Evolutionary conservation across 352 stramenopile genomes (phyloP).

Genomic region (Thraustotheca clavata): DNA sequence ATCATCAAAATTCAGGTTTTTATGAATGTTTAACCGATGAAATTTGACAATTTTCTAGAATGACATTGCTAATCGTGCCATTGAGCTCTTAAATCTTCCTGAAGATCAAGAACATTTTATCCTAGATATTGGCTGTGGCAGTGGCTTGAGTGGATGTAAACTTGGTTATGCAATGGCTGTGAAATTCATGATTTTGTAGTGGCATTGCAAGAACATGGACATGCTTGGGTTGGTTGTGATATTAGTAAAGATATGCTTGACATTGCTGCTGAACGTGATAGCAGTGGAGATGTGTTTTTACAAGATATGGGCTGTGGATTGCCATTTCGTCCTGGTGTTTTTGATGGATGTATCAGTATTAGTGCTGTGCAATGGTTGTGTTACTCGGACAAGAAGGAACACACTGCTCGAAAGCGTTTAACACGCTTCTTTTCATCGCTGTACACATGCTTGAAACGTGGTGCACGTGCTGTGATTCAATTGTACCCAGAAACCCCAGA

Average conservation of each 20-base stretch:
- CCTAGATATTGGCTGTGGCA: constrained; percentile 96
- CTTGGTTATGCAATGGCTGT: constrained; percentile 14
- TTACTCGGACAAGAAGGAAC: constrained; percentile 96
- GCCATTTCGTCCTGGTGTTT: constrained; percentile 95
- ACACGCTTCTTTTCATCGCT: constrained; percentile 96
- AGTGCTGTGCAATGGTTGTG: constrained; percentile 99
- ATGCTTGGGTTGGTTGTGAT: constrained; percentile 98
- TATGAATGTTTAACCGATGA: neutral
- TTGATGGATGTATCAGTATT: constrained; percentile 99
- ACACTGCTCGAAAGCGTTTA: constrained; percentile 90
- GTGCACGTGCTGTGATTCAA: constrained; percentile 94
- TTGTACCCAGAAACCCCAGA: constrained; percentile 98
- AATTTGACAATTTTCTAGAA: constrained; percentile 28
- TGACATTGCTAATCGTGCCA: constrained; percentile 93
- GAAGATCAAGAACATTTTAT: constrained; percentile 82
- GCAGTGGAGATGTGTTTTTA: constrained; percentile 80
- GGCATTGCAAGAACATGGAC: constrained; percentile 85
- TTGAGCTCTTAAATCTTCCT: constrained; percentile 96
- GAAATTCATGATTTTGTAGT: constrained; percentile 33
- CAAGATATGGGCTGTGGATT: constrained; percentile 98
- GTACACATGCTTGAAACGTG: constrained; percentile 79
- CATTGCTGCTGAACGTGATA: constrained; percentile 93
- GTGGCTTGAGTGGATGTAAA: constrained; percentile 90
- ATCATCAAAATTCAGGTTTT: constrained; percentile 89
- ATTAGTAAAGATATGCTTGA: constrained; percentile 98